A percentile compares a stretch with the other conserved stretches of the same genome.
Evolutionary conservation across 2,329 filamentous ascomycete species (phyloP).

Genomic region (Sclerotinia sclerotiorum): DNA sequence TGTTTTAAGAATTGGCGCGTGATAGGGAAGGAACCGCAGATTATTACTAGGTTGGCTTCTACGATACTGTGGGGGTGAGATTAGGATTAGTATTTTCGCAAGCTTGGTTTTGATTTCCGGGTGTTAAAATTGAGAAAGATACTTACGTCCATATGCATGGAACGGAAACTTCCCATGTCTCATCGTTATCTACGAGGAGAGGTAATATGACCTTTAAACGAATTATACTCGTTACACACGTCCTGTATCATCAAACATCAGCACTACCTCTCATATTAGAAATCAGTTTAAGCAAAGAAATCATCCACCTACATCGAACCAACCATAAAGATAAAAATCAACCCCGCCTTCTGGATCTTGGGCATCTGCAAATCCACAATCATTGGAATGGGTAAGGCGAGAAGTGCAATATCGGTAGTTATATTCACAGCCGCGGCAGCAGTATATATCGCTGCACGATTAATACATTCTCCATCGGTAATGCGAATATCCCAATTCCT

Average conservation of each 20-base stretch:
- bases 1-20: conserved; percentile 14
- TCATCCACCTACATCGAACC: conserved; percentile 6
- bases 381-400: conserved; percentile 4
- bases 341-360: conserved; percentile 9
- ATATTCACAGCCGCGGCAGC: conserved; percentile 16
- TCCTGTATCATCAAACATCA: background rate
- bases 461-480: background rate
- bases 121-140: background rate
- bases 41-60: conserved; percentile 22
- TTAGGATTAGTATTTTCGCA: background rate
- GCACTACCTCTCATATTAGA: background rate
- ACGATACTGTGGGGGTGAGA: background rate
- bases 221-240: conserved; percentile 14
- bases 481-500: conserved; percentile 13
- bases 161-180: conserved; percentile 16
- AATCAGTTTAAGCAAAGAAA: background rate
- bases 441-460: conserved; percentile 8
- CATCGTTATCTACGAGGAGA: background rate
- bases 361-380: conserved; percentile 17
- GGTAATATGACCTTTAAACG: conserved; percentile 11
- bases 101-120: background rate
- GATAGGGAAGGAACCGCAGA: conserved; percentile 21
- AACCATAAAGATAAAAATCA: conserved; percentile 18
- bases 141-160: conserved; percentile 15
- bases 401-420: conserved; percentile 8